phyloP scores from a whole-genome alignment of 2,329 filamentous ascomycete species.

The Trichoderma arundinaceum region DNA sequence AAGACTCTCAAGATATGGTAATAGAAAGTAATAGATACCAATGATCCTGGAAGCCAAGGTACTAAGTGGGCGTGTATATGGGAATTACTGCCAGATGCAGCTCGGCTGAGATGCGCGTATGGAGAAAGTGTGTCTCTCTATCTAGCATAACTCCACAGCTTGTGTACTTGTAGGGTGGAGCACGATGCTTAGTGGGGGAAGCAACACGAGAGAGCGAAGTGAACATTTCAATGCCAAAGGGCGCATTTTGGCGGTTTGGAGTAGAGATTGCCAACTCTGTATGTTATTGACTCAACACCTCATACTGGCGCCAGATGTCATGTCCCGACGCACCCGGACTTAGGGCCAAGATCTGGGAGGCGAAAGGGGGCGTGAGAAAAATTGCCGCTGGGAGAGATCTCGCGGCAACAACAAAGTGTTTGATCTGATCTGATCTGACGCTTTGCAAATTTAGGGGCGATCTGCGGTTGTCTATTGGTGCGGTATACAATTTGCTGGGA shows the following conservation, averaged over 20 bases:
- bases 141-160: conserved; percentile 8
- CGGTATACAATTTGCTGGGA: neutral
- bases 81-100: conserved; percentile 5
- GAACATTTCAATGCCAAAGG: neutral
- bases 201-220: conserved; percentile 2
- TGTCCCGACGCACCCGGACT: neutral
- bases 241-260: neutral
- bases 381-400: conserved; percentile 31
- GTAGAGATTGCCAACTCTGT: neutral
- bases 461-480: conserved; percentile 25
- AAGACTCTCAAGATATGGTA: neutral
- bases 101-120: conserved; percentile 17
- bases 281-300: neutral
- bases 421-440: conserved; percentile 32
- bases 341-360: neutral
- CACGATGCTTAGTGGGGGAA: neutral
- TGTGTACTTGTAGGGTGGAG: conserved; percentile 10
- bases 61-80: conserved; percentile 6
- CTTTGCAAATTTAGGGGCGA: conserved; percentile 28
- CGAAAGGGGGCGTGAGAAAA: conserved; percentile 2
- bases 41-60: neutral
- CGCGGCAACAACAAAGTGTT: conserved; percentile 20
- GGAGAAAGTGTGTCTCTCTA: neutral
- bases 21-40: neutral
- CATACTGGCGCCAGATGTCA: neutral